Conservation (phyloP, 441 rosid genomes). For the Macaranga tanarius region DNA sequence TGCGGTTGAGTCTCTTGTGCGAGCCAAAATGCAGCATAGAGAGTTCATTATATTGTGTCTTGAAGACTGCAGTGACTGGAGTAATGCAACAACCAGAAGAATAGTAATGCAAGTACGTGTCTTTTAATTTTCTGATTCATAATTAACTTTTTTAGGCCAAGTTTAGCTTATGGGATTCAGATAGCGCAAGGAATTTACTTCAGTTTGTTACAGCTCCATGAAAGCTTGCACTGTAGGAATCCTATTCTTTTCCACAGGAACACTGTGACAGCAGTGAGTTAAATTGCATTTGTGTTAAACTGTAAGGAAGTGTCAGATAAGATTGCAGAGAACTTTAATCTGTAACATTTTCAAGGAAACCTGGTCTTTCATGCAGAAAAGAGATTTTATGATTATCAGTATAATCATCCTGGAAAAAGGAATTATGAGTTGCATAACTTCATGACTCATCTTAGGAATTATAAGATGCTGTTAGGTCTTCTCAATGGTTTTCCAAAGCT, state of each 20-base stretch:
- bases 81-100: conserved; percentile 86
- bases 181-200: neutral
- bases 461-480: neutral
- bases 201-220: neutral
- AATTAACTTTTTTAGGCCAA: neutral
- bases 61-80: conserved; percentile 96
- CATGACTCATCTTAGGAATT: neutral
- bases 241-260: neutral
- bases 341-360: neutral
- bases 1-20: conserved; percentile 85
- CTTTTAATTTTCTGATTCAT: neutral
- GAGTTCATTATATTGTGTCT: conserved; percentile 92
- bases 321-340: neutral
- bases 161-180: conserved; percentile 9
- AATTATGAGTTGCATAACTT: neutral
- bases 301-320: neutral
- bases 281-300: neutral
- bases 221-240: neutral
- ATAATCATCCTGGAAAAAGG: neutral
- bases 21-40: conserved; percentile 93
- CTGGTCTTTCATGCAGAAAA: neutral
- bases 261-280: neutral
- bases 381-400: neutral
- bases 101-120: conserved; percentile 90
- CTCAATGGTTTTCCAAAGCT: conserved; percentile 11